Percentiles rank a stretch among this genome's conserved stretches.
These are phyloP conservation scores for Trypanosoma avium DNA, from an alignment of 208 protist species.

Conservation along the genomic window DNA sequence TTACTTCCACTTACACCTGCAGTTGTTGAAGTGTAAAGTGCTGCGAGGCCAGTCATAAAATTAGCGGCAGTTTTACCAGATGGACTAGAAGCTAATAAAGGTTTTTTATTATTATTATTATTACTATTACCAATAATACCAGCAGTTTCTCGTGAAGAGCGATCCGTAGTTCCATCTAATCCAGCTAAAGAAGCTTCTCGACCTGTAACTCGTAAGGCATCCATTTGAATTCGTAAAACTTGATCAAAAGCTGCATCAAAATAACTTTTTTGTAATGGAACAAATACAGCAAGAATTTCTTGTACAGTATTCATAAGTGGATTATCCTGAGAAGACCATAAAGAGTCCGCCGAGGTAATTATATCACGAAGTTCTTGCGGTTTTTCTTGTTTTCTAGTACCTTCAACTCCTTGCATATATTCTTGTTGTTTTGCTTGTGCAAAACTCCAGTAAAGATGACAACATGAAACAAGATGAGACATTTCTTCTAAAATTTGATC, in stretches of 20 bases:
- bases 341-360: constrained; percentile 11
- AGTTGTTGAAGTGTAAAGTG: constrained; percentile 52
- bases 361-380: background rate
- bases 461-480: constrained; percentile 85
- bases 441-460: constrained; percentile 76
- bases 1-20: constrained; percentile 13
- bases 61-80: constrained; percentile 30
- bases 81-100: background rate
- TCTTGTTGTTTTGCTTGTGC: constrained; percentile 53
- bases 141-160: no score
- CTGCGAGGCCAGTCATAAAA: constrained; percentile 67
- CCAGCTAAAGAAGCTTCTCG: background rate
- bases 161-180: background rate
- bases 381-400: background rate
- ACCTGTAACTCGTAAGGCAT: constrained; percentile 30
- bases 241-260: constrained; percentile 75
- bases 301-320: constrained; percentile 70
- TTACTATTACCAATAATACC: constrained; percentile 10
- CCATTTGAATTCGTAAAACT: constrained; percentile 63
- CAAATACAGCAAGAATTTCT: constrained; percentile 74
- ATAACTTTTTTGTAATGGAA: constrained; percentile 77
- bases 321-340: constrained; percentile 32
- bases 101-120: constrained; percentile 8
- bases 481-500: constrained; percentile 88
- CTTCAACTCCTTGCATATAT: constrained; percentile 29